Base-by-base conservation (phyloP, 2,329 filamentous ascomycete species). In the Aspergillus novofumigatus region DNA sequence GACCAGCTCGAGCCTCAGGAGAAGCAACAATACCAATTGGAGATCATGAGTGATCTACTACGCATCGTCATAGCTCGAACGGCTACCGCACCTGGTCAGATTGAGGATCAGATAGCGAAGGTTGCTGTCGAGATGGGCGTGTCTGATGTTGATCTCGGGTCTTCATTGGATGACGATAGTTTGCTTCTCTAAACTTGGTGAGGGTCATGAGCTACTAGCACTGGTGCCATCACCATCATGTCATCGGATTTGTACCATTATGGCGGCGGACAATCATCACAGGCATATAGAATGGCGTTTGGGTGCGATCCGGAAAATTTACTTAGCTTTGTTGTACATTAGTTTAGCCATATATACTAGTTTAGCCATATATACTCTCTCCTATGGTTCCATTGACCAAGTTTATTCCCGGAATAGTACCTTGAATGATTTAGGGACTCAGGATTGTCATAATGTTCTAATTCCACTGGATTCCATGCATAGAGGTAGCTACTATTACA, bases 41-140 rank as follows among this genome's bases (percentile, higher is more conserved):
- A 77, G 45, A 72, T 78, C 42, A 68, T 79, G 66, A 67, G 68
- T 4, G 72, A 74, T 56, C 63, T 79, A 17, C 62, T 78, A 9
- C 69, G 75, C 26, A 65, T 76, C 17, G 72, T 78, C 29, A 68
- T 79, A 59, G 66, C 70, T 23, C 72, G 71, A 51, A 69, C 69
- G 23, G 63, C 65, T 28, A 56, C 56, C 35, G 63, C 66, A 23
- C 60, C 68, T 2, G 65, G 53, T n/a, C 66, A 62, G 44, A 65
- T 75, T 9, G 71, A 75, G 56, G 65, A 66, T 3, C 66, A 72
- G 23, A 65, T 79, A 32, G 56, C 59, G 6, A 51, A 64, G 20
- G 71, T 69, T 21, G 73, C 75, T n/a, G 57, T 59, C 41, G 72
- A 77, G 53, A 77, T 78, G 75, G 64, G 65, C 21, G 65, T 71